Base-by-base conservation (phyloP, 2,329 filamentous ascomycete species). In the Peltaster fructicola region DNA sequence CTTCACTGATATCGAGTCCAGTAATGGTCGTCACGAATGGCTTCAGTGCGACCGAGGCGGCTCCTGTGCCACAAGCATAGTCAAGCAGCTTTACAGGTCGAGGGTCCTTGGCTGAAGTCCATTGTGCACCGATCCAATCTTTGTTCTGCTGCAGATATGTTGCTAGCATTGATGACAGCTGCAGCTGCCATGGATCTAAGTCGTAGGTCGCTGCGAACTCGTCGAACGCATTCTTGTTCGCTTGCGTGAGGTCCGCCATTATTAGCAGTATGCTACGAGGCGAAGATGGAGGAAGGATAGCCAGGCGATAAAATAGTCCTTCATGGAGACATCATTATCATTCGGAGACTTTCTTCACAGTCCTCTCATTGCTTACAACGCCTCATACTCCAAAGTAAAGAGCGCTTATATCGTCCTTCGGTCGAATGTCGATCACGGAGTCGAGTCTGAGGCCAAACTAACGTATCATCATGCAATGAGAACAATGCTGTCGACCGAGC, bases 51-150 rank as follows among this genome's bases (percentile, higher is more conserved):
- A 38, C 31, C 4, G 45, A 48, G 7, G 47, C 39, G 23, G 37
- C 30, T n/a, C 46, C 46, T 4, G 45, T 45, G 7, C 46, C 46
- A 19, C 42, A 46, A 8, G 46, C 44, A 27, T 48, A 50, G 34
- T 50, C 46, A 2, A 50, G 37, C 0, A 50, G 36, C 7, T 30
- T 31, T 17, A 43, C 35, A 10, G 38, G 24, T 12, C 31, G 27
- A 9, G 24, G 5, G 9, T 32, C 28, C 10, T 24, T 12, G 4
- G 29, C 8, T 10, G 35, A 27, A 11, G 26, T 20, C 40, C 43
- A 46, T 17, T 36, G 25, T 6, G 38, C 34, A 8, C 41, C 40
- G 17, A 49, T 29, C 45, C 44, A 49, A 22, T 36, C 27, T 30
- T 34, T 32, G 14, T 36, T 37, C 2, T 32, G 20, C n/a, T 34